Evolutionary conservation across 352 stramenopile genomes (phyloP).

Genomic region (Globisporangium orthogonon): DNA sequence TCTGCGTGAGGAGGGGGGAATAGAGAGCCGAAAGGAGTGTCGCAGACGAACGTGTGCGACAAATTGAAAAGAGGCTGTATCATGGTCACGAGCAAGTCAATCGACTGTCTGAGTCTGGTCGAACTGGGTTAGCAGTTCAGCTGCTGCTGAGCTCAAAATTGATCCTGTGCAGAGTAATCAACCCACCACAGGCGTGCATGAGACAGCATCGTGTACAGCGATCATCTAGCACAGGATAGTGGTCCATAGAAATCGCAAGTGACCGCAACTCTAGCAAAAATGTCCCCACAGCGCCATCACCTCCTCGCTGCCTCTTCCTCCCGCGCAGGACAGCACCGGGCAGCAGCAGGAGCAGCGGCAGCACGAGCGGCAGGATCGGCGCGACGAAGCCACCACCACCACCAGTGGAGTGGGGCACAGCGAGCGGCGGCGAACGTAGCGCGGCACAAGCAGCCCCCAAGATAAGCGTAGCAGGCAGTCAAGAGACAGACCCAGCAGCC

Average conservation of each 20-base stretch:
- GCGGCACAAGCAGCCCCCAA: not conserved
- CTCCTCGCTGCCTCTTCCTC: not conserved
- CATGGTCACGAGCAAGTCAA: no score
- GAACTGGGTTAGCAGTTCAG: no score
- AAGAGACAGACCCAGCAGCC: no score
- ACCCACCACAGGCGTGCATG: not conserved
- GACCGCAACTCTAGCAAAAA: not conserved
- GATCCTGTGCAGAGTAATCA: not conserved
- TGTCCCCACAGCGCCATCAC: not conserved
- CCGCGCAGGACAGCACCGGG: not conserved
- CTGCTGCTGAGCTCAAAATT: not conserved
- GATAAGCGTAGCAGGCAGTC: not conserved
- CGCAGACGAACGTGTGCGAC: no score
- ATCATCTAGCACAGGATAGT: not conserved
- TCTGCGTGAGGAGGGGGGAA: no score
- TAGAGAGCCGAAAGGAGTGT: no score
- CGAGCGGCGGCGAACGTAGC: not conserved
- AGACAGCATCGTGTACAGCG: not conserved
- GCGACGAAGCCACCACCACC: not conserved
- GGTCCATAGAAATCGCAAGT: not conserved
- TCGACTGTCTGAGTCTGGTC: no score
- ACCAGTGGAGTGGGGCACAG: not conserved
- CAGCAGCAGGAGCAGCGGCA: not conserved
- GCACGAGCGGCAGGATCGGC: not conserved
- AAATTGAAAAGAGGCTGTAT: no score